These are phyloP conservation scores for Fusarium coffeatum DNA, from an alignment of 2,329 filamentous ascomycete species.

Conservation along the genomic window DNA sequence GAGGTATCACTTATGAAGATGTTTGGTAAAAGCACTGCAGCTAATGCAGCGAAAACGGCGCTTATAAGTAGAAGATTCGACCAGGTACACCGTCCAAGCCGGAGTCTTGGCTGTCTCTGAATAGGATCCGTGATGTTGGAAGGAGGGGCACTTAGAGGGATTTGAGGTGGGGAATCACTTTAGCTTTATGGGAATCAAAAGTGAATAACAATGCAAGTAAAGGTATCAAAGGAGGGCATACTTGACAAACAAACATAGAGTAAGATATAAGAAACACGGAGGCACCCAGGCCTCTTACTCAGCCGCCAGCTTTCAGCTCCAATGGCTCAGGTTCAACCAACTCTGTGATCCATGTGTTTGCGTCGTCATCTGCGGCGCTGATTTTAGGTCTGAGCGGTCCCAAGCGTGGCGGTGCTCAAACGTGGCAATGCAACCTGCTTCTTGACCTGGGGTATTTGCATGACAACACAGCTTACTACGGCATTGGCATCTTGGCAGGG, in stretches of 20 bases:
- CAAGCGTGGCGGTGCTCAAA: conserved; percentile 37
- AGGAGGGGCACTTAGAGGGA: conserved; percentile 32
- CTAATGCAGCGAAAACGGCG: conserved; percentile 6
- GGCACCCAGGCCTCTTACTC: conserved; percentile 38
- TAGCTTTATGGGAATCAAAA: not conserved
- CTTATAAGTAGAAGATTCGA: conserved; percentile 24
- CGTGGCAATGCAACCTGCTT: conserved; percentile 29
- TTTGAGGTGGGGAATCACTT: conserved; percentile 30
- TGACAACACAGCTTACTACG: conserved; percentile 7
- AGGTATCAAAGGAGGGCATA: not conserved
- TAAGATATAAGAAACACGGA: conserved; percentile 31
- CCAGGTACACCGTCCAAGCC: conserved; percentile 18
- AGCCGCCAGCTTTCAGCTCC: conserved; percentile 24
- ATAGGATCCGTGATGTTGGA: conserved; percentile 39
- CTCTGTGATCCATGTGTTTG: conserved; percentile 22
- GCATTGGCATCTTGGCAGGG: conserved; percentile 18
- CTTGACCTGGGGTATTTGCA: conserved; percentile 6
- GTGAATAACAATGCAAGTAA: not conserved
- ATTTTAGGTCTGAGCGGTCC: conserved; percentile 18
- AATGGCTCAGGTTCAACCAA: conserved; percentile 3
- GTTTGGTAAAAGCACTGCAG: conserved; percentile 27
- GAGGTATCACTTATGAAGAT: not conserved
- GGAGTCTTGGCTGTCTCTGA: conserved; percentile 20
- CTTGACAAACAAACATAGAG: not conserved
- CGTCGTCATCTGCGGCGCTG: conserved; percentile 41